Percentiles rank a stretch among this genome's conserved stretches.
Evolutionary conservation across 179 eudicot genomes (phyloP).

Genomic region (Silene vulgaris): DNA sequence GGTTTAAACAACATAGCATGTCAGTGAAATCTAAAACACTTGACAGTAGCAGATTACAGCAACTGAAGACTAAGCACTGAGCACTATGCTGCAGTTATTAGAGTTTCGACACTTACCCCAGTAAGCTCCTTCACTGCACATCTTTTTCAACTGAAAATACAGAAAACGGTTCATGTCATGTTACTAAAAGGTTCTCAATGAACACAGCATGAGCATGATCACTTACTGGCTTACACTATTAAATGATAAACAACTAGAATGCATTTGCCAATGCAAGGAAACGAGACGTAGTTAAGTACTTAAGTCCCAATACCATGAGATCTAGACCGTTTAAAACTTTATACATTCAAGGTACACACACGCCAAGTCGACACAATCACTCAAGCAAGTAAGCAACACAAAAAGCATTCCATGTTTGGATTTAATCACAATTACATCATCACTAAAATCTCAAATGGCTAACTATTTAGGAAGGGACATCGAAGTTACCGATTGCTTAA

Average conservation of each 20-base stretch:
- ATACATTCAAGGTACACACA: too few relatives aligned
- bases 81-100: background rate
- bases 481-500: constrained; percentile 28
- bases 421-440: background rate
- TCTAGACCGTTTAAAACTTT: background rate
- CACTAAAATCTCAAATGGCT: background rate
- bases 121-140: constrained; percentile 50
- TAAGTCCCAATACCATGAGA: background rate
- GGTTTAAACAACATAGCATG: background rate
- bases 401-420: background rate
- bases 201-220: background rate
- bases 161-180: constrained; percentile 9
- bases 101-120: constrained; percentile 36
- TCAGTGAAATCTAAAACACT: background rate
- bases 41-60: background rate
- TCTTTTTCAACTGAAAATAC: constrained; percentile 35
- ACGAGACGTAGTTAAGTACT: background rate
- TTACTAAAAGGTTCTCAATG: too few relatives aligned
- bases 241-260: background rate
- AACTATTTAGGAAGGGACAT: background rate
- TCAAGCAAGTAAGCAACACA: background rate
- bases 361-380: too few relatives aligned
- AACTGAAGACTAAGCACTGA: background rate
- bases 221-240: background rate
- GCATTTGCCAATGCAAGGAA: background rate